These are phyloP conservation scores for Letharia lupina DNA, from an alignment of 495 filamentous ascomycete genomes.

Conservation along the genomic window DNA sequence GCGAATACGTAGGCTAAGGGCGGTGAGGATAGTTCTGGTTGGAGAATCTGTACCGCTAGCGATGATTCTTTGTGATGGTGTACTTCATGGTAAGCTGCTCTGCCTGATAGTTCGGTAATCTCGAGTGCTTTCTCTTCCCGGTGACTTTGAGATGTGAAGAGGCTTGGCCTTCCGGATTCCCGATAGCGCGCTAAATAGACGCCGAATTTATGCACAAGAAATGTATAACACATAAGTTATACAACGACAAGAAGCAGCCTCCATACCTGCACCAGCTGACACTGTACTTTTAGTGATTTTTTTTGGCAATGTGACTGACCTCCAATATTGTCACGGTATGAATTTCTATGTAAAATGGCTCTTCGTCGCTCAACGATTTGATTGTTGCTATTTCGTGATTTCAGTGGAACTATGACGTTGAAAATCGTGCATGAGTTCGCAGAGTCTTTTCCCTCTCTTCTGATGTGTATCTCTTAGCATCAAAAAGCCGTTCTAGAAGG, in stretches of 20 bases:
- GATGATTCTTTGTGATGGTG: not conserved
- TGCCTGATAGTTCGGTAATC: not conserved
- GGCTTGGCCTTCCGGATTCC: not conserved
- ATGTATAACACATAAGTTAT: not conserved
- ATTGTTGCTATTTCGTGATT: not conserved
- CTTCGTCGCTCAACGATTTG: not conserved
- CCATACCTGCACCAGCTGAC: not conserved
- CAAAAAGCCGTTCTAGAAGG: not conserved
- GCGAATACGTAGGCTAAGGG: not conserved
- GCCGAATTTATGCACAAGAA: not conserved
- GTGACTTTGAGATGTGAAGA: not conserved
- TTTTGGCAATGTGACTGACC: not conserved
- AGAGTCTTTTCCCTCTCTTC: not conserved
- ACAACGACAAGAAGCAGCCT: not conserved
- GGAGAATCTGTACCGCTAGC: not conserved
- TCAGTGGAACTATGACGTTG: not conserved
- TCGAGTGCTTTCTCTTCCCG: not conserved
- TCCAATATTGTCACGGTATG: not conserved
- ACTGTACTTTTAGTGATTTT: not conserved
- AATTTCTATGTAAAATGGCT: not conserved
- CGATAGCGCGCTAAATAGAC: not conserved
- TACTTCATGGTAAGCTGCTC: not conserved
- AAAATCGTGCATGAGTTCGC: not conserved
- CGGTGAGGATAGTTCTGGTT: not conserved
- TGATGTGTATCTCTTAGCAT: not conserved